Evolutionary conservation across 306 rosid species (phyloP).

Genomic region (Echinosophora koreensis): DNA sequence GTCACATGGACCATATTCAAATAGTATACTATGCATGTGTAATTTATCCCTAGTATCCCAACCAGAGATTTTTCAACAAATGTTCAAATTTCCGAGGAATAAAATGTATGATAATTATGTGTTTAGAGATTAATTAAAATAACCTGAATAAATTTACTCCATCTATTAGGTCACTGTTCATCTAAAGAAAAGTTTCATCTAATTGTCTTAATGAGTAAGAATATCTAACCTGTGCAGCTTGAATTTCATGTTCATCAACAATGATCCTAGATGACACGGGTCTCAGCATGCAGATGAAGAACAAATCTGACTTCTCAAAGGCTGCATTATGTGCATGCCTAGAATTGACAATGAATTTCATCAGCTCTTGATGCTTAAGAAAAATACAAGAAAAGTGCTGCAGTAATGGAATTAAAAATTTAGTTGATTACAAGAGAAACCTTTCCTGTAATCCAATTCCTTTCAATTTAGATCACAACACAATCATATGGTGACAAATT

Average conservation of each 20-base stretch:
- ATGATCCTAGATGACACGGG: slow-evolving; percentile 73
- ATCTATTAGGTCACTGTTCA: background rate
- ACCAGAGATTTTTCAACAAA: background rate
- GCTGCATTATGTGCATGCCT: slow-evolving; percentile 95
- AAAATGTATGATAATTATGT: background rate
- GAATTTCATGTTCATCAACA: slow-evolving; percentile 83
- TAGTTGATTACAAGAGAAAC: slow-evolving; percentile 9
- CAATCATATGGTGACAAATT: background rate
- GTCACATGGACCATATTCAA: too few species aligned
- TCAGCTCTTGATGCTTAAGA: slow-evolving; percentile 35
- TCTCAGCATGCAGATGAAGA: slow-evolving; percentile 92
- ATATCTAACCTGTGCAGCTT: slow-evolving; percentile 83
- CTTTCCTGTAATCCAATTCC: background rate
- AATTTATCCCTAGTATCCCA: background rate
- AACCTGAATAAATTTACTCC: background rate
- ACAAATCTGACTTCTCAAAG: slow-evolving; percentile 90
- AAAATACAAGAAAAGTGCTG: background rate
- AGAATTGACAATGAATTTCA: slow-evolving; percentile 34
- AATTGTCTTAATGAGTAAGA: slow-evolving; percentile 8
- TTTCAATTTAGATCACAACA: slow-evolving; percentile 3
- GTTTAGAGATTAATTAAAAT: background rate
- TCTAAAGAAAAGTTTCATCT: background rate
- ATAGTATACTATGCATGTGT: background rate
- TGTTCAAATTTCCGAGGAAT: background rate
- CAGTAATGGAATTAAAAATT: slow-evolving; percentile 3